Conservation (phyloP, 2,329 filamentous ascomycete genomes). For the Leptodontidium sp. region DNA sequence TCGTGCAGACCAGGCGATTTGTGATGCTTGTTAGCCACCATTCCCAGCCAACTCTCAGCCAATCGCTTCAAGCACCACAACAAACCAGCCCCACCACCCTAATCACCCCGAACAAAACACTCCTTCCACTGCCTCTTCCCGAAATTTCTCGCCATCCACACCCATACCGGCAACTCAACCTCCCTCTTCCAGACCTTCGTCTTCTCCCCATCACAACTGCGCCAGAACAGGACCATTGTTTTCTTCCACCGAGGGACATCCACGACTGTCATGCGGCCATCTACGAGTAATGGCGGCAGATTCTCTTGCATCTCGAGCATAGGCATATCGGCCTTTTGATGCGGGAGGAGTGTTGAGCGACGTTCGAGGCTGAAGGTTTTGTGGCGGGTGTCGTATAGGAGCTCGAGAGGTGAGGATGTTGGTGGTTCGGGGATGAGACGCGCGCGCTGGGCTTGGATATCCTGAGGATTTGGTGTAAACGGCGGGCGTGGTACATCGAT, state of each 20-base stretch:
- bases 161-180: slow-evolving; percentile 23
- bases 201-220: slow-evolving; percentile 21
- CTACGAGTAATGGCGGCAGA: slow-evolving; percentile 33
- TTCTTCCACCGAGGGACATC: slow-evolving; percentile 26
- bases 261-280: slow-evolving; percentile 32
- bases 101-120: slow-evolving; percentile 18
- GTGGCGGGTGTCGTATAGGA: slow-evolving; percentile 34
- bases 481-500: background rate
- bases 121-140: slow-evolving; percentile 23
- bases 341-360: slow-evolving; percentile 27
- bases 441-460: background rate
- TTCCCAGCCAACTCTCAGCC: background rate
- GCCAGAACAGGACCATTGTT: slow-evolving; percentile 27
- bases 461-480: background rate
- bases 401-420: slow-evolving; percentile 21
- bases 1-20: too few species aligned
- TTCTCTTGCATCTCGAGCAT: slow-evolving; percentile 28
- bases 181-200: slow-evolving; percentile 22
- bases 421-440: background rate
- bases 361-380: slow-evolving; percentile 25
- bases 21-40: too few species aligned
- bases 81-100: slow-evolving; percentile 7
- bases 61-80: slow-evolving; percentile 9
- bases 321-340: background rate
- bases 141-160: slow-evolving; percentile 27